phyloP scores from a whole-genome alignment of 2,329 filamentous ascomycete species.

The Verticillium alfalfae region DNA sequence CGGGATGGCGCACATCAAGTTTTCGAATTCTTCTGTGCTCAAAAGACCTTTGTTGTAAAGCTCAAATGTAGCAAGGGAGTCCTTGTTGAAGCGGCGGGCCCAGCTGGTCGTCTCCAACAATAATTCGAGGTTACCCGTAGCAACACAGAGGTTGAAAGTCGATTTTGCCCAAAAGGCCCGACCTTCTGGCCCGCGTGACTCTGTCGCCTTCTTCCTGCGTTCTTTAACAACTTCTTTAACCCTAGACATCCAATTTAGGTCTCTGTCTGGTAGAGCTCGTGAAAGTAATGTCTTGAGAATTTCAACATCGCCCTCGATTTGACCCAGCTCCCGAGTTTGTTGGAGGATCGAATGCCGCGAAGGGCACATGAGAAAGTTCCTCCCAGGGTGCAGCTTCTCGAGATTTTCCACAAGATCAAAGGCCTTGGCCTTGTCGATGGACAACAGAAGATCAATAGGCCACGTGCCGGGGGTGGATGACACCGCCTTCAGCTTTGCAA shows the following conservation, averaged over 20 bases:
- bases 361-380: not conserved
- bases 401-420: not conserved
- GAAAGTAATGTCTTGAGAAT: not conserved
- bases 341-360: not conserved
- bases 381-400: not conserved
- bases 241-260: slow-evolving; percentile 9
- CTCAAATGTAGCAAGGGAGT: slow-evolving; percentile 7
- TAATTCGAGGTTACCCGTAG: slow-evolving; percentile 14
- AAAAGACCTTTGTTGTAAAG: slow-evolving; percentile 11
- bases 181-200: slow-evolving; percentile 12
- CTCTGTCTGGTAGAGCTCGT: not conserved
- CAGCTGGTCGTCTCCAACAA: slow-evolving; percentile 17
- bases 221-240: slow-evolving; percentile 9
- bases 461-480: not conserved
- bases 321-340: not conserved
- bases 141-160: slow-evolving; percentile 19
- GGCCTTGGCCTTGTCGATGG: not conserved
- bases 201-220: slow-evolving; percentile 15
- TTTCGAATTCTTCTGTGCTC: slow-evolving; percentile 11
- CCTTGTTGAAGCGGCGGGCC: slow-evolving; percentile 22
- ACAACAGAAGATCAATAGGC: not conserved
- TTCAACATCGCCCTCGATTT: not conserved
- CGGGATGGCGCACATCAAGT: slow-evolving; percentile 4
- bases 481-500: slow-evolving; percentile 1
- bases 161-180: slow-evolving; percentile 19